Evolutionary conservation across 257 asterid genomes (phyloP).

Genomic region (Coffea canephora): DNA sequence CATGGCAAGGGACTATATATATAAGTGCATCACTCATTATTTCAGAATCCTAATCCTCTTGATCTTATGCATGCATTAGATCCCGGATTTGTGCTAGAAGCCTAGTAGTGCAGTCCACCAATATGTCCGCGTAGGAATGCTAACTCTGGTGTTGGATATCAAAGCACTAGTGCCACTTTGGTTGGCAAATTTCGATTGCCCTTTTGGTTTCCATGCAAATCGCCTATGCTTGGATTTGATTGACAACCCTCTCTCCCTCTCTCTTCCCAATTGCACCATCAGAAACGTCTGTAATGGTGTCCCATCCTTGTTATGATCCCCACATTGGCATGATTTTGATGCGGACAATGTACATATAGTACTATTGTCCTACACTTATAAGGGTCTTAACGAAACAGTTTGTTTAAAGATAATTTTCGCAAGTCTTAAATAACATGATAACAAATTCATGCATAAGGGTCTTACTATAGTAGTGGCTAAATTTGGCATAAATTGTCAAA

Average conservation of each 20-base stretch:
- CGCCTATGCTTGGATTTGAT: slow-evolving; percentile 33
- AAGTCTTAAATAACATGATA: not conserved
- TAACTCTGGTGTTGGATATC: slow-evolving; percentile 17
- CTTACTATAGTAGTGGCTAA: too few species aligned
- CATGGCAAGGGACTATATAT: not conserved
- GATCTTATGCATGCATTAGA: not conserved
- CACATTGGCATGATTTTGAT: slow-evolving; percentile 4
- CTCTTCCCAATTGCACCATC: slow-evolving; percentile 9
- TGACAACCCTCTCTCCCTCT: slow-evolving; percentile 10
- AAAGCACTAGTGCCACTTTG: slow-evolving; percentile 33
- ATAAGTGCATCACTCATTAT: slow-evolving; percentile 8
- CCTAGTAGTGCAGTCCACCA: slow-evolving; percentile 16
- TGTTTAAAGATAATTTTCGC: not conserved
- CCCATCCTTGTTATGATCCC: slow-evolving; percentile 19
- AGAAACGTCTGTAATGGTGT: slow-evolving; percentile 24
- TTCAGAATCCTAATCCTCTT: slow-evolving; percentile 2
- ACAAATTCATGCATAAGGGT: not conserved
- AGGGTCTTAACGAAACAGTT: slow-evolving; percentile 13
- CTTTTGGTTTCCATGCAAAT: slow-evolving; percentile 23
- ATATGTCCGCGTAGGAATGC: slow-evolving; percentile 14
- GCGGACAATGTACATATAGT: slow-evolving; percentile 12
- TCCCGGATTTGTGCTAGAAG: not conserved
- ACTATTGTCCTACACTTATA: slow-evolving; percentile 11
- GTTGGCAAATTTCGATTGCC: slow-evolving; percentile 28
- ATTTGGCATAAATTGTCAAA: too few species aligned